Conservation (phyloP, 768 basidiomycete genomes). For the Lentinula raphanica region DNA sequence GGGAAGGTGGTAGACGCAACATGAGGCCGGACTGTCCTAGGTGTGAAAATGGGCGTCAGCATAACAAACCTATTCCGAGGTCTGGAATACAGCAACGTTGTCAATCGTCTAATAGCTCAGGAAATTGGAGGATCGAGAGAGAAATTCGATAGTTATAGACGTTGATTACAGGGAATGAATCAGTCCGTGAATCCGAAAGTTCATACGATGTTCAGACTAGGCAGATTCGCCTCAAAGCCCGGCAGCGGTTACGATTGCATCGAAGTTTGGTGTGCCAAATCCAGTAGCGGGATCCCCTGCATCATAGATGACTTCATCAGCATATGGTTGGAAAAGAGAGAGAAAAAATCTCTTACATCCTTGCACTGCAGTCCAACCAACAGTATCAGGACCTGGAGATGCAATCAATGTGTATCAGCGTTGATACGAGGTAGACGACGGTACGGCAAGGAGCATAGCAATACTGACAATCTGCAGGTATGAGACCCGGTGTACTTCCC, state of each 20-base stretch:
- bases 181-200: neutral
- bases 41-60: too few relatives aligned
- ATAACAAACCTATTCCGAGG: too few relatives aligned
- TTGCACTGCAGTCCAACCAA: neutral
- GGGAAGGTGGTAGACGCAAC: too few relatives aligned
- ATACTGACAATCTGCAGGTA: neutral
- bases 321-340: neutral
- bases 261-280: slow-evolving; percentile 1
- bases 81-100: too few relatives aligned
- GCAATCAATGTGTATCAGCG: neutral
- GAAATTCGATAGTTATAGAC: too few relatives aligned
- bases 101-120: too few relatives aligned
- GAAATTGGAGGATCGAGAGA: too few relatives aligned
- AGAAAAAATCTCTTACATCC: neutral
- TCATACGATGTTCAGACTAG: too few relatives aligned
- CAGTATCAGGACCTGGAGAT: neutral
- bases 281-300: slow-evolving; percentile 1
- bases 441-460: neutral
- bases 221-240: neutral
- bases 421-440: neutral
- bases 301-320: neutral
- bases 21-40: too few relatives aligned
- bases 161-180: too few relatives aligned
- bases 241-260: neutral
- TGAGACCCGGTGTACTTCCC: slow-evolving; percentile 17